Percentiles rank a stretch among this genome's conserved stretches.
Evolutionary conservation across 225 moss, liverwort and hornwort genomes (phyloP).

Genomic region (Bryoerythrophyllum caledonicum): DNA sequence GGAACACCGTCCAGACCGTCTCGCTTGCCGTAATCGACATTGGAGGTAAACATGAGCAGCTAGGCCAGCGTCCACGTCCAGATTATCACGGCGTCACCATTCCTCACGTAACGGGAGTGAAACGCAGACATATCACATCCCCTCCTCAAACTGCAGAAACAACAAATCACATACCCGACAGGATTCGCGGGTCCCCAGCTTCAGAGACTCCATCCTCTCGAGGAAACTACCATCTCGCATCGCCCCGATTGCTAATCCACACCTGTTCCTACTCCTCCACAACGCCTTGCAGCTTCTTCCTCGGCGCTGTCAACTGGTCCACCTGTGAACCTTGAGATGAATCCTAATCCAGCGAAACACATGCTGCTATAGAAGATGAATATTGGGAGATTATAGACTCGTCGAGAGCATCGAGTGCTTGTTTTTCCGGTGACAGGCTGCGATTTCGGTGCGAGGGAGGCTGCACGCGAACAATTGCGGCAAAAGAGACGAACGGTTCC

Average conservation of each 20-base stretch:
- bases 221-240: neutral
- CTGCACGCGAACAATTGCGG: neutral
- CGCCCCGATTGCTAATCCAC: too few relatives aligned
- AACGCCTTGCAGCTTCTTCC: too few relatives aligned
- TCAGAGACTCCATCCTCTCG: neutral
- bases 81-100: slow-evolving; percentile 16
- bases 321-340: too few relatives aligned
- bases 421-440: too few relatives aligned
- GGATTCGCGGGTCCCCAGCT: neutral
- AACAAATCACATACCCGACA: neutral
- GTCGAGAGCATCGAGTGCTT: too few relatives aligned
- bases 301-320: too few relatives aligned
- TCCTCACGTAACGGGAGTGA: slow-evolving; percentile 28
- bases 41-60: slow-evolving; percentile 60
- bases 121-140: neutral
- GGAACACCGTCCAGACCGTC: slow-evolving; percentile 22
- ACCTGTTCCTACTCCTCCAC: too few relatives aligned
- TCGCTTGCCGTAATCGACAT: slow-evolving; percentile 52
- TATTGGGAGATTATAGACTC: too few relatives aligned
- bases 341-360: too few relatives aligned
- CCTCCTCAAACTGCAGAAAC: neutral
- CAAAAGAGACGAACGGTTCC: slow-evolving; percentile 17
- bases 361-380: too few relatives aligned
- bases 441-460: neutral
- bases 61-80: slow-evolving; percentile 28